Evolutionary conservation across 2,329 filamentous ascomycete genomes (phyloP), one percentile per base, ranked within the genome.

Genomic region (Cytospora paraplurivora): DNA sequence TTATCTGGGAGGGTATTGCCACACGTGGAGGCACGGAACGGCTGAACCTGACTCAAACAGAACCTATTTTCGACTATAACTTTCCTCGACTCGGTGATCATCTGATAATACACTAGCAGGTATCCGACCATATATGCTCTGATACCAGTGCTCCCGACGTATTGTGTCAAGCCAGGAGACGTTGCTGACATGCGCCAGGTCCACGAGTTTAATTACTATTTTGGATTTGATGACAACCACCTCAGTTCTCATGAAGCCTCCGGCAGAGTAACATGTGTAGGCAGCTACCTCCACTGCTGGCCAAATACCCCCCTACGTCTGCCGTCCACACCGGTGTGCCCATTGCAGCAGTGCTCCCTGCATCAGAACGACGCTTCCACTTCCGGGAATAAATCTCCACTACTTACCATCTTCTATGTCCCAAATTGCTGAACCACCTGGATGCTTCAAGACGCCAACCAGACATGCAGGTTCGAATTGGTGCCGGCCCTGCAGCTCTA

Each of bases 1-100:
- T 66, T 66, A 50, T 37, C 19, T 33, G 34, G 54, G 32, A 58
- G 32, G 33, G 55, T 12, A 32, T 32, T 19, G 38, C 32, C 35
- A 17, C 50, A 49, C 19, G 37, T 19, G 21, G n/a, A 35, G 32
- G 11, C 21, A 49, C 12, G 13, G 19, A 13, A 37, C 19, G 35
- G 33, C 50, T 27, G 32, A 6, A 13, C 33, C 27, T 38, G 15
- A 47, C n/a, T 59, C 33, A 27, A 21, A 35, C 10, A 10, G 11
- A 38, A 27, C 21, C 11, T 4, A 7, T 49, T 50, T 49, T 50
- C 5, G n/a, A n/a, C n/a, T n/a, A n/a, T n/a, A 2, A 49, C n/a
- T 12, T 19, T 10, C 10, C n/a, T 47, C 10, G 8, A 47, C 44
- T 47, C 21, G 41, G 44, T 47, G 44, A 7, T n/a, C 41, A 44